Percentiles rank a stretch among this genome's conserved stretches.
Evolutionary conservation across 1,139 yeast species (phyloP).

Genomic region (Nakaseomyces bracarensis): DNA sequence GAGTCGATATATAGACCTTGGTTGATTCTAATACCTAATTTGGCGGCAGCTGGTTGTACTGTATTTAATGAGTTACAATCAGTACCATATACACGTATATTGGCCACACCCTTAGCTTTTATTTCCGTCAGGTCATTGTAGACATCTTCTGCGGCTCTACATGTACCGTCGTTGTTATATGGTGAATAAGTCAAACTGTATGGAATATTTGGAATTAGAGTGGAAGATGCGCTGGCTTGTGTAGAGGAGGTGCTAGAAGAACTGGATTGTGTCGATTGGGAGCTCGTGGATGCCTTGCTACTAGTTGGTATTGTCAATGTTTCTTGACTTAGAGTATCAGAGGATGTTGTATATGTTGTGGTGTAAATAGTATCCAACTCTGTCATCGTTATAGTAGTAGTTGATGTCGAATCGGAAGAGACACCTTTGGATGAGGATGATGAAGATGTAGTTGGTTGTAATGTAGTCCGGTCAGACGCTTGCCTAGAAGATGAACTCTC

Average conservation of each 20-base stretch:
- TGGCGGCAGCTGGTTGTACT: constrained; percentile 53
- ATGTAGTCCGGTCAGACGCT: background rate
- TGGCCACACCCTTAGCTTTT: constrained; percentile 49
- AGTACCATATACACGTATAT: constrained; percentile 72
- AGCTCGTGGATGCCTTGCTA: background rate
- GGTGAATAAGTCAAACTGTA: constrained; percentile 71
- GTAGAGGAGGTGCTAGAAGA: constrained; percentile 9
- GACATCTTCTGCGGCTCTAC: constrained; percentile 53
- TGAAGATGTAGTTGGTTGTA: background rate
- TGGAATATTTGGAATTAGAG: constrained; percentile 34
- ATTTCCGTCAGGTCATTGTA: constrained; percentile 52
- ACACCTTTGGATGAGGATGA: constrained; percentile 11
- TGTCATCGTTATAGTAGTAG: constrained; percentile 11
- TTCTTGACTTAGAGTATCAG: constrained; percentile 12
- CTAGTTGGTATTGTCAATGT: background rate
- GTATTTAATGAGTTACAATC: constrained; percentile 68
- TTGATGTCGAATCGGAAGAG: constrained; percentile 11
- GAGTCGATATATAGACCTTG: constrained; percentile 79
- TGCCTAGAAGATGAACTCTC: background rate
- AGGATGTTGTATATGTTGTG: constrained; percentile 10
- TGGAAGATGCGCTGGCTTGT: background rate
- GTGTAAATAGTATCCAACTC: constrained; percentile 13
- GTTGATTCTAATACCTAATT: constrained; percentile 61
- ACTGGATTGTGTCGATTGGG: constrained; percentile 18
- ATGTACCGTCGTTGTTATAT: constrained; percentile 55